phyloP scores from a whole-genome alignment of 202 grass and related monocot species.

The Digitaria exilis region DNA sequence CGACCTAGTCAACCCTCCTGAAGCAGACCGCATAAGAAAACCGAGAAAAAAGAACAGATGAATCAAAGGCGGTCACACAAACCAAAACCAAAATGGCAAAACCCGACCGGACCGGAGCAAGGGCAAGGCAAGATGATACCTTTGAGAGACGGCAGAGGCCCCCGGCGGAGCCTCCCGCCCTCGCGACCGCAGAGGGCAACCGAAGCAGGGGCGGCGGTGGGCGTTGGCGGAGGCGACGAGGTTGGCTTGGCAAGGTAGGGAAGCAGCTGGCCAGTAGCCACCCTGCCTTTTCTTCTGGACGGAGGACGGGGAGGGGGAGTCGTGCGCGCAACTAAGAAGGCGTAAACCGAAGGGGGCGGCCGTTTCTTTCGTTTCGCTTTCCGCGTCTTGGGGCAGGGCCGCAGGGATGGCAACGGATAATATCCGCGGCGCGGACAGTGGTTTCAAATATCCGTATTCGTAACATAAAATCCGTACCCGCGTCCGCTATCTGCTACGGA shows the following conservation, averaged over 20 bases:
- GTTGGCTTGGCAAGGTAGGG: neutral
- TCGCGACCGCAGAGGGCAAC: constrained; percentile 6
- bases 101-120: neutral
- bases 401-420: too few species aligned
- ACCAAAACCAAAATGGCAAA: neutral
- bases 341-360: constrained; percentile 7
- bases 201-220: neutral
- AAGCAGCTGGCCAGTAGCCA: neutral
- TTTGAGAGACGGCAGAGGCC: constrained; percentile 15
- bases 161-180: constrained; percentile 21
- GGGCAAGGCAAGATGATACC: constrained; percentile 26
- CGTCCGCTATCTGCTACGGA: too few species aligned
- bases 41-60: neutral
- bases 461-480: too few species aligned
- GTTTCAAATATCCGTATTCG: too few species aligned
- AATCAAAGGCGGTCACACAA: constrained; percentile 1
- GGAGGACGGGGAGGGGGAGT: neutral
- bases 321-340: constrained; percentile 50
- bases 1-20: neutral
- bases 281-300: neutral
- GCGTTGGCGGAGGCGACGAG: constrained; percentile 8
- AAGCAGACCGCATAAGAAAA: neutral
- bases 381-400: constrained; percentile 36
- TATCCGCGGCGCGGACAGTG: too few species aligned
- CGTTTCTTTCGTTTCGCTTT: constrained; percentile 10